Percentiles rank a stretch among this genome's conserved stretches.
phyloP scores from a whole-genome alignment of 352 stramenopile species.

The Phytophthora pluvialis region DNA sequence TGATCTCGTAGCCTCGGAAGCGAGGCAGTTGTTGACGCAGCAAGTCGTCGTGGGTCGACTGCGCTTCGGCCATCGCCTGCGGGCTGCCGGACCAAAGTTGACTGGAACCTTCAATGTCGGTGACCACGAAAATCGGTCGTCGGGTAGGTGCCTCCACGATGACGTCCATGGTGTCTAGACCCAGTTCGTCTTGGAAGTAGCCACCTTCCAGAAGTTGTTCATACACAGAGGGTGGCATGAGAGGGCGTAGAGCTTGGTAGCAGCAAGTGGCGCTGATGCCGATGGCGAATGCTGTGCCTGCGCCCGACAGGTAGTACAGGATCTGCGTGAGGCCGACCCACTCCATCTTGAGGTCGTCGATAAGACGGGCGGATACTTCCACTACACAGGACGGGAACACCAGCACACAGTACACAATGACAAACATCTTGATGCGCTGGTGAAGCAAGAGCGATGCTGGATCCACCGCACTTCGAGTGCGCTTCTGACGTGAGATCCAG shows the following conservation, averaged over 20 bases:
- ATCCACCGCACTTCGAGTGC: constrained; percentile 46
- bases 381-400: constrained; percentile 69
- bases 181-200: constrained; percentile 53
- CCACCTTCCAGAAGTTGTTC: constrained; percentile 68
- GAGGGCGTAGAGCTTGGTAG: constrained; percentile 59
- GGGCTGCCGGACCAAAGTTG: constrained; percentile 59
- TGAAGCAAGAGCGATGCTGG: constrained; percentile 54
- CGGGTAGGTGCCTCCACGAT: constrained; percentile 55
- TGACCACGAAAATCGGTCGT: constrained; percentile 79
- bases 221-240: constrained; percentile 68
- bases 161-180: constrained; percentile 35
- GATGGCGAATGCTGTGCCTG: constrained; percentile 63
- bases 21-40: constrained; percentile 57
- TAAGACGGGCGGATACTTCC: constrained; percentile 40
- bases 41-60: constrained; percentile 77
- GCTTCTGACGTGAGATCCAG: constrained; percentile 57
- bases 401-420: constrained; percentile 71
- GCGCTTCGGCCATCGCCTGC: constrained; percentile 64
- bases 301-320: constrained; percentile 69
- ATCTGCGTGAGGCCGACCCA: constrained; percentile 57
- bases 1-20: constrained; percentile 85
- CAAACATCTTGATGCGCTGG: constrained; percentile 71
- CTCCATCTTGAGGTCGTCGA: constrained; percentile 42
- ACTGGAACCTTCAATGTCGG: constrained; percentile 84
- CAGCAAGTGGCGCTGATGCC: constrained; percentile 69